Evolutionary conservation across 495 filamentous ascomycete genomes (phyloP), one percentile per base, ranked within the genome.

Genomic region (Sordaria brevicollis): DNA sequence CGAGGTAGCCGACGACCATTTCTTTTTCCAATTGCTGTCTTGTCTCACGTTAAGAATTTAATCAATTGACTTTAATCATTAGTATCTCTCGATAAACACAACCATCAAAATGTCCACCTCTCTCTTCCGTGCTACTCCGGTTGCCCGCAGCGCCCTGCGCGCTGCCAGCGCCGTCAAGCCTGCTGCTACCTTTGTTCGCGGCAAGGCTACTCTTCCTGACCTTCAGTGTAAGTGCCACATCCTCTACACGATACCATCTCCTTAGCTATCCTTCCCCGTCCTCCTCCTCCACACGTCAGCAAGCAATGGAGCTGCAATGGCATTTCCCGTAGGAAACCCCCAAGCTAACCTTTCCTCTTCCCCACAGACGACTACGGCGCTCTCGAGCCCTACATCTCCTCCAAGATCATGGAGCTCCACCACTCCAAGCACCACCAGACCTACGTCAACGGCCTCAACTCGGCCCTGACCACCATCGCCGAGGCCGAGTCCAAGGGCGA

Each of bases 401-500:
- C 92, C 83, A 90, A 93, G 86, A 99, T 99, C 84, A 99, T 99
- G 95, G 94, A 99, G 86, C 85, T 93, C 8, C 91, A 93, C 82
- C 88, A 93, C 86, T 85, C 83, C 76, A 91, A 89, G 76, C 91
- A 93, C 83, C 91, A 93, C 83, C 83, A 91, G 74, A 91, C 90
- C 71, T 93, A 93, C 79, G 91, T 93, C 69, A 92, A 85, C 78
- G 86, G 86, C 54, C 86, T 89, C 77, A 93, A 93, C 81, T 81
- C 82, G 41, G 86, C 86, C 11, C 75, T 84, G 36, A 88, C 91
- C 73, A 86, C 89, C 72, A 83, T 92, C 57, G 82, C 76, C 38
- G 84, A 86, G 54, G 90, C 90, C 35, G 80, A 87, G 74, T 75
- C 78, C 36, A 85, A 83, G 71, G 80, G 84, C 62, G 85, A 92